These are phyloP conservation scores for Mycena citricolor DNA, from an alignment of 1,284 basidiomycete genomes.

Conservation along the genomic window DNA sequence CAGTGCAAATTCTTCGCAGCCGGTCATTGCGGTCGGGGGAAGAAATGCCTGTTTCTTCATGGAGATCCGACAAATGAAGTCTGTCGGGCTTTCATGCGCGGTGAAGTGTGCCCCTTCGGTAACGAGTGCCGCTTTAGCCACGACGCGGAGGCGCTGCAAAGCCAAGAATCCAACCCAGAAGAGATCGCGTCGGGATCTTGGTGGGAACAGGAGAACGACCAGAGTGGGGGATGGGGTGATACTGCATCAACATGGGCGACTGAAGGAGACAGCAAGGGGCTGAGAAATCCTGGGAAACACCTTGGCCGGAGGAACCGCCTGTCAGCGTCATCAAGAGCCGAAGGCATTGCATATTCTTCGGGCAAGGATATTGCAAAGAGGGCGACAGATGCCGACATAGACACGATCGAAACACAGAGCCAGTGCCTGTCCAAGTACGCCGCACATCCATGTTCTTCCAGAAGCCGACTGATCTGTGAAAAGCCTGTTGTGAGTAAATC, in stretches of 20 bases:
- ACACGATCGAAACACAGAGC: constrained; percentile 8
- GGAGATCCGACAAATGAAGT: constrained; percentile 13
- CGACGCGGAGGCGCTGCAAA: neutral
- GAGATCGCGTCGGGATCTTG: neutral
- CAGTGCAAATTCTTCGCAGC: constrained; percentile 24
- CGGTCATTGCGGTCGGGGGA: constrained; percentile 25
- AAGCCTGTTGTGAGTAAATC: neutral
- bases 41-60: constrained; percentile 29
- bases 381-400: constrained; percentile 32
- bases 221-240: neutral
- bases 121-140: constrained; percentile 12
- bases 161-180: too few species aligned
- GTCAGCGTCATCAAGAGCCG: constrained; percentile 22
- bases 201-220: constrained; percentile 3
- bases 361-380: constrained; percentile 34
- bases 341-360: constrained; percentile 33
- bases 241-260: neutral
- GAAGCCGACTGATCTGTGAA: neutral
- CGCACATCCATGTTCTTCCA: constrained; percentile 28
- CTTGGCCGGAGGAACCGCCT: constrained; percentile 10
- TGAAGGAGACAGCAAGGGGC: neutral
- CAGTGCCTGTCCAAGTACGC: neutral
- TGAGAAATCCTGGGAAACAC: constrained; percentile 19
- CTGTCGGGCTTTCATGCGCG: neutral
- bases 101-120: neutral